phyloP scores from a whole-genome alignment of 2,329 filamentous ascomycete species.

The Chaetomium strumarium region DNA sequence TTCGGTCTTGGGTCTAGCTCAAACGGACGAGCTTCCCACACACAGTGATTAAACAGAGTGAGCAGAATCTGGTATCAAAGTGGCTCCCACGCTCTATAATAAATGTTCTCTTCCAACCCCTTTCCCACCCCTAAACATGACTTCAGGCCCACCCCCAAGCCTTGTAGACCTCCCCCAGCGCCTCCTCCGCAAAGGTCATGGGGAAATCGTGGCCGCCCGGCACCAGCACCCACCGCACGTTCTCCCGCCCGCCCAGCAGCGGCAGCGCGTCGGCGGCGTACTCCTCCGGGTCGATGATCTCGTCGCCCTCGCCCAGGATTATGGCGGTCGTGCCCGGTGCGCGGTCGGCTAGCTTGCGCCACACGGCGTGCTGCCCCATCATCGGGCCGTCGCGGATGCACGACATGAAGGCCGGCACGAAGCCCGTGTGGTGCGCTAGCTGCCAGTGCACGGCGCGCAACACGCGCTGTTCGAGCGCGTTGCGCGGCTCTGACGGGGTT shows the following conservation, averaged over 20 bases:
- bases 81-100: neutral
- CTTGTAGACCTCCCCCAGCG: constrained; percentile 41
- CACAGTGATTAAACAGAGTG: neutral
- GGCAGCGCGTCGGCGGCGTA: constrained; percentile 46
- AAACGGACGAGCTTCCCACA: neutral
- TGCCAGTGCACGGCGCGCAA: constrained; percentile 53
- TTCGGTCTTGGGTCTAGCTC: too few species aligned
- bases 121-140: neutral
- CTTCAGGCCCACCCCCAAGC: constrained; percentile 37
- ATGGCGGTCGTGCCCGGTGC: constrained; percentile 42
- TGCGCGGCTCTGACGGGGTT: neutral
- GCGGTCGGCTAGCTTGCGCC: constrained; percentile 39
- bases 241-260: constrained; percentile 42
- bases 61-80: neutral
- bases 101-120: neutral
- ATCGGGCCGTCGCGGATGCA: constrained; percentile 51
- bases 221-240: constrained; percentile 46
- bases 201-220: constrained; percentile 57
- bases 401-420: constrained; percentile 55
- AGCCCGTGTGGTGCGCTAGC: constrained; percentile 49
- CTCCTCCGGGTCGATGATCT: constrained; percentile 46
- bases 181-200: constrained; percentile 46
- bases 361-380: constrained; percentile 46
- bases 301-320: constrained; percentile 45
- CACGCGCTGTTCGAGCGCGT: constrained; percentile 41